Evolutionary conservation across 805 yeast genomes (phyloP), one percentile per base, ranked within the genome.

Genomic region (Yamadazyma ubonensis): DNA sequence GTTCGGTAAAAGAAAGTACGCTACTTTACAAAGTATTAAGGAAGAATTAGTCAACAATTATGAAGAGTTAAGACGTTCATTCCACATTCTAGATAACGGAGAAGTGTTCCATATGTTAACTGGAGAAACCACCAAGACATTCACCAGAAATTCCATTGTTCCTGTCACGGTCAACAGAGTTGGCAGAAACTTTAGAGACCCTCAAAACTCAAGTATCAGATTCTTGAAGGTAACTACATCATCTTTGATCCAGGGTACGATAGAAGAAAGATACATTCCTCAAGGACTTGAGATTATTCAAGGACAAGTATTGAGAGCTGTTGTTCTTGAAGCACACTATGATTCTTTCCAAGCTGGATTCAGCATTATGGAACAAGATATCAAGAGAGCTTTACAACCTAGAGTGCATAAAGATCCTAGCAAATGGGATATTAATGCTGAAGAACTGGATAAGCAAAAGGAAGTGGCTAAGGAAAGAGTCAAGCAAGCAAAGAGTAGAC

Each of bases 101-200:
- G 96, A 89, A 55, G 79, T 91, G 7, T 93, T 93, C 75, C 83
- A 83, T 43, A 78, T 87, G 75, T 73, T 93, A 46, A 89, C 98
- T 0, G 96, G 96, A 42, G 98, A 91, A 59, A 77, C 86, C 3
- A 67, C 71, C 7, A 81, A 81, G 36, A 67, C 86, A 1, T 80
- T 89, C 63, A 73, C 75, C 42, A 69, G 74, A 27, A 95, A 90
- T 16, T 63, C 77, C 10, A 75, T 90, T 29, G 78, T 88, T 11
- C 90, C 97, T 1, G 91, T 86, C 14, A 76, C 79, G 18, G 65
- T 88, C 20, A 76, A 76, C 45, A 78, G 81, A 51, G 86, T 87
- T 23, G 79, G 76, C 65, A 90, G 49, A 82, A 84, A 51, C 44
- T 58, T 50, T 50, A 81, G 87, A 46, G 69, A 73, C 40, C 71